A percentile compares a stretch with the other conserved stretches of the same genome.
These are phyloP conservation scores for Bretschneidera sinensis DNA, from an alignment of 345 rosid species.

Conservation along the genomic window DNA sequence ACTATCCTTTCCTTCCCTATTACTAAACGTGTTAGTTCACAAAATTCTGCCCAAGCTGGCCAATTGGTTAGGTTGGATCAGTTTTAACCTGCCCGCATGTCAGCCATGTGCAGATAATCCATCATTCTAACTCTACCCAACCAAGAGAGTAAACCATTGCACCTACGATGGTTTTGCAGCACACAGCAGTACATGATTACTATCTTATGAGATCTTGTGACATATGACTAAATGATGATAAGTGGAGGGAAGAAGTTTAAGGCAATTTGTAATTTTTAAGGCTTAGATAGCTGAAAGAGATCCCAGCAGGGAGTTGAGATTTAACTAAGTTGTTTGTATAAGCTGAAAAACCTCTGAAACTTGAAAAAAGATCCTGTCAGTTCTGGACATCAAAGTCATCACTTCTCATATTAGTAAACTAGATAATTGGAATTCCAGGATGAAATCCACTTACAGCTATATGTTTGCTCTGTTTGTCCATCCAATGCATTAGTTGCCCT, in stretches of 20 bases:
- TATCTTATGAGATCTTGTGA: background rate
- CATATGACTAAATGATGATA: background rate
- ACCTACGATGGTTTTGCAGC: background rate
- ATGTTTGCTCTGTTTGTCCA: constrained; percentile 99
- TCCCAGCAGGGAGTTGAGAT: background rate
- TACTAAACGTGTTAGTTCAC: too few species aligned
- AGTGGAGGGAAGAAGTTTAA: too few species aligned
- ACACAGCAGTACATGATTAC: background rate
- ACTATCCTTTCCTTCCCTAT: too few species aligned
- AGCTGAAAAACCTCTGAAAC: background rate
- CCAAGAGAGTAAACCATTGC: background rate
- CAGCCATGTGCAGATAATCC: background rate
- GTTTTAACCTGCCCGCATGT: background rate
- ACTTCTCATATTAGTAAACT: too few species aligned
- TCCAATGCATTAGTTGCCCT: constrained; percentile 79
- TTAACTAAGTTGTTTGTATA: background rate
- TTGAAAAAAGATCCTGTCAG: background rate
- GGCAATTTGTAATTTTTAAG: too few species aligned
- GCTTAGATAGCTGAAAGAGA: too few species aligned
- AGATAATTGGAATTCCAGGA: background rate
- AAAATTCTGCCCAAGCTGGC: background rate
- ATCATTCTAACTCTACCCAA: background rate
- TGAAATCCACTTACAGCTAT: constrained; percentile 57
- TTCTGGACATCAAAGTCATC: background rate
- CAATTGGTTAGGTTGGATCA: background rate